Evolutionary conservation across 768 basidiomycete species (phyloP), one percentile per base, ranked within the genome.

Genomic region (Neoboletus magnificus): DNA sequence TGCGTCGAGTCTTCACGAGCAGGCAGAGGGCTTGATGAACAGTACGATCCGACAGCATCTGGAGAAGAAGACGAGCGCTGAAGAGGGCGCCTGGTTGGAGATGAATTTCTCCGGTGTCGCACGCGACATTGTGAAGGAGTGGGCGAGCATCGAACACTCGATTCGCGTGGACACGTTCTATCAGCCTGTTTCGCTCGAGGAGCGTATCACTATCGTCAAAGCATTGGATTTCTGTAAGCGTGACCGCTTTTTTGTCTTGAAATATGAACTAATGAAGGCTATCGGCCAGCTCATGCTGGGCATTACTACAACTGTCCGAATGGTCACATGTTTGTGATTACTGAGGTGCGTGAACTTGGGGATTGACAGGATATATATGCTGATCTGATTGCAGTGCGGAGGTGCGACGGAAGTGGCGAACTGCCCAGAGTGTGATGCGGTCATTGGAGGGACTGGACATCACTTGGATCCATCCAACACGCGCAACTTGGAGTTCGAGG

Each of bases 271-370:
- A 18, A 55, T 50, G 22, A 15, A 58, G 20, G 43, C 18, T 4
- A 1, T 36, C 36, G 18, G n/a, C 13, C 29, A 76, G 77, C 69
- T 10, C 70, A 72, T 8, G 68, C 73, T 3, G 78, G 78, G 0
- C 79, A 80, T 60, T 81, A 76, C 55, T 80, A 78, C 53, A 76
- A 73, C 18, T 83, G 82, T 53, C 76, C 71, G 0, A 85, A 86
- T 48, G 86, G 86, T 0, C 86, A 87, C 59, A 74, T 78, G 0
- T 87, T 82, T 52, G 79, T 83, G 2, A 86, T 87, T 33, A 69
- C 65, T 0, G 79, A 85, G 65, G 82, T 86, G 54, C 36, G 41
- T 61, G 49, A 12, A 20, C n/a, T n/a, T 37, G 37, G 23, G 7
- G 3, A 11, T 12, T 4, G 3, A 36, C 15, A 11, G 22, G 2